A percentile compares a stretch with the other conserved stretches of the same genome.
These are phyloP conservation scores for Aspergillus ochraceus DNA, from an alignment of 2,329 filamentous ascomycete genomes.

Conservation along the genomic window DNA sequence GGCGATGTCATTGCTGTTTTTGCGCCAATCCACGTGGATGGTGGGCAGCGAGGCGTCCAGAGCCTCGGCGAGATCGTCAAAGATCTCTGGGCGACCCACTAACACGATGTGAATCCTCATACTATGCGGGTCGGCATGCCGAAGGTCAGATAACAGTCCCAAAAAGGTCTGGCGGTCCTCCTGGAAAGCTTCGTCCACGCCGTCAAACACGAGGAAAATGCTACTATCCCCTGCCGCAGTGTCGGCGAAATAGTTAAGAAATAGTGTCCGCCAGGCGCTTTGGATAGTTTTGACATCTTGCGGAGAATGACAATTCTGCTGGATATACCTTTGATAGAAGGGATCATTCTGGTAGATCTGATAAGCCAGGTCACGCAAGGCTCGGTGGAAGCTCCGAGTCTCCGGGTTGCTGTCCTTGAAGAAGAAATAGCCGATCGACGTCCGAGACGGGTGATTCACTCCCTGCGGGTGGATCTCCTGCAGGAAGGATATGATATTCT, in stretches of 20 bases:
- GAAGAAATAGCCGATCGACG: constrained; percentile 50
- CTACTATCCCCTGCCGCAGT: constrained; percentile 29
- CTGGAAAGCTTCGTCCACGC: constrained; percentile 48
- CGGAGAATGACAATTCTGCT: constrained; percentile 8
- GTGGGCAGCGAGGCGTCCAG: constrained; percentile 39
- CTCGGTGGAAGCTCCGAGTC: constrained; percentile 48
- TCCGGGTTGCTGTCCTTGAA: constrained; percentile 51
- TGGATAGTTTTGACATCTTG: constrained; percentile 22
- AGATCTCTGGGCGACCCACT: constrained; percentile 44
- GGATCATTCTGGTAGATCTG: constrained; percentile 50
- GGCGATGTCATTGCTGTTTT: constrained; percentile 46
- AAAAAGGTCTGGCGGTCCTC: constrained; percentile 42
- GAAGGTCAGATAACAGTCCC: constrained; percentile 32
- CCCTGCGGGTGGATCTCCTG: constrained; percentile 33
- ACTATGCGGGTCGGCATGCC: constrained; percentile 6
- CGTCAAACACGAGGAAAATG: constrained; percentile 51
- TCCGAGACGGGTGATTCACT: constrained; percentile 12
- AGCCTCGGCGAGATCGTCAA: constrained; percentile 36
- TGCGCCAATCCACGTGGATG: constrained; percentile 46
- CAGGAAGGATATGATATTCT: constrained; percentile 44
- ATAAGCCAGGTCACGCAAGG: constrained; percentile 49
- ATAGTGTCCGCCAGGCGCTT: constrained; percentile 46
- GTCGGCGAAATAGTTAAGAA: constrained; percentile 41
- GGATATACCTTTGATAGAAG: constrained; percentile 46
- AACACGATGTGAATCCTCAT: constrained; percentile 36